phyloP scores from a whole-genome alignment of 441 rosid species.

The Eruca vesicaria region DNA sequence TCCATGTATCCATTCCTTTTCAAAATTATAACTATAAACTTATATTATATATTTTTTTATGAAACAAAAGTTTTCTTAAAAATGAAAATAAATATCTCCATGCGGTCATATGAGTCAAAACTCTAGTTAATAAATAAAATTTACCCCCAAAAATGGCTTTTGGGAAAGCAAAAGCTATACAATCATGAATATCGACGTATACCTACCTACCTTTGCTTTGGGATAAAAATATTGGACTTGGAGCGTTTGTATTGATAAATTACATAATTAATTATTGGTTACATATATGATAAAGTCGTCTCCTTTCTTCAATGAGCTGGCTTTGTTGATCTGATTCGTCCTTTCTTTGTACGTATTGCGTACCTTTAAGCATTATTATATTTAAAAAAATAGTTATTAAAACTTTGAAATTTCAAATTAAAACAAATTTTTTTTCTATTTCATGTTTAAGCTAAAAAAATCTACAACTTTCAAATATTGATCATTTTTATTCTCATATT shows the following conservation, averaged over 20 bases:
- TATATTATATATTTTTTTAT: too few species aligned
- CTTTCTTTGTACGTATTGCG: slow-evolving; percentile 32
- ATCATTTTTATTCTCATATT: too few species aligned
- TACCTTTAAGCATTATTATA: slow-evolving; percentile 18
- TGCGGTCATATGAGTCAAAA: too few species aligned
- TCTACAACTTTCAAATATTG: too few species aligned
- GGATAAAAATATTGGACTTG: not conserved
- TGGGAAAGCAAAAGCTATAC: slow-evolving; percentile 3
- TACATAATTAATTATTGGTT: not conserved
- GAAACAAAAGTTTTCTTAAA: too few species aligned
- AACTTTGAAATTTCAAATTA: too few species aligned
- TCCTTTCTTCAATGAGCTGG: slow-evolving; percentile 20
- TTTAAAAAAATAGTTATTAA: too few species aligned
- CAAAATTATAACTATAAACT: too few species aligned
- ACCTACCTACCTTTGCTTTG: not conserved
- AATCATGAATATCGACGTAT: not conserved
- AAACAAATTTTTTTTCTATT: too few species aligned
- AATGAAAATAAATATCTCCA: too few species aligned
- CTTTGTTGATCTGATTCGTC: slow-evolving; percentile 21
- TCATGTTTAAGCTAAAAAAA: too few species aligned
- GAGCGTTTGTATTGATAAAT: not conserved
- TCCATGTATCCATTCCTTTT: too few species aligned
- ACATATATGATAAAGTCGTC: slow-evolving; percentile 1
- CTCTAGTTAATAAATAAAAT: not conserved
- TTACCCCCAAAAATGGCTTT: not conserved